Conservation (phyloP, 306 rosid genomes). For the Quercus bicolor region DNA sequence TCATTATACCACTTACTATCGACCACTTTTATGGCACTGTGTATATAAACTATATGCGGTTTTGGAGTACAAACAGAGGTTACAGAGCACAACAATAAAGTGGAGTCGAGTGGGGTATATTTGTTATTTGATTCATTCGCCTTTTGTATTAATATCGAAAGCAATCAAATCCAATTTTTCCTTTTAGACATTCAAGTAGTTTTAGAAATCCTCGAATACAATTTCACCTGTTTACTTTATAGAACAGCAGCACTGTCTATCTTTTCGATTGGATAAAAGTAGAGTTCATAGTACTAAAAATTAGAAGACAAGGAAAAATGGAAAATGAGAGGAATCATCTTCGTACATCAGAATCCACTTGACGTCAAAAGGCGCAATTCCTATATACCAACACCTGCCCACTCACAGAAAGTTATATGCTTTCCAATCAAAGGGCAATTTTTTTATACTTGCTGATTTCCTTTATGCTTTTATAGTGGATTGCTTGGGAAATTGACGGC, state of each 20-base stretch:
- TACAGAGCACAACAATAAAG: too few relatives aligned
- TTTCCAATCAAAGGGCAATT: neutral
- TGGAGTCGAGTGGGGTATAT: too few relatives aligned
- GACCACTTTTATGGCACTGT: too few relatives aligned
- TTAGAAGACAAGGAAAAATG: neutral
- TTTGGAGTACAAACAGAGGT: too few relatives aligned
- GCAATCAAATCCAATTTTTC: too few relatives aligned
- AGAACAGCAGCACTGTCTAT: neutral
- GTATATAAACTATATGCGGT: too few relatives aligned
- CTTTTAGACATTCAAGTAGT: too few relatives aligned
- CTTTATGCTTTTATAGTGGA: neutral
- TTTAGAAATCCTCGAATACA: too few relatives aligned
- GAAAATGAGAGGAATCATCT: neutral
- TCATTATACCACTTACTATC: rapidly evolving
- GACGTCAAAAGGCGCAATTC: neutral
- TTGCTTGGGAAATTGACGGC: neutral
- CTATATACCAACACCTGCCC: neutral
- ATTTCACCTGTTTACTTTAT: neutral
- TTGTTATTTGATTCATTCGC: too few relatives aligned
- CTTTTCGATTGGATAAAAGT: too few relatives aligned
- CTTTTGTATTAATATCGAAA: too few relatives aligned
- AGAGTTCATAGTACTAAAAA: too few relatives aligned
- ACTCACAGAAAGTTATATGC: neutral
- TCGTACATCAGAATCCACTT: neutral
- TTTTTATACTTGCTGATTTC: neutral